Evolutionary conservation across 169 alveolate species (phyloP).

Genomic region (Plasmodium yoelii): DNA sequence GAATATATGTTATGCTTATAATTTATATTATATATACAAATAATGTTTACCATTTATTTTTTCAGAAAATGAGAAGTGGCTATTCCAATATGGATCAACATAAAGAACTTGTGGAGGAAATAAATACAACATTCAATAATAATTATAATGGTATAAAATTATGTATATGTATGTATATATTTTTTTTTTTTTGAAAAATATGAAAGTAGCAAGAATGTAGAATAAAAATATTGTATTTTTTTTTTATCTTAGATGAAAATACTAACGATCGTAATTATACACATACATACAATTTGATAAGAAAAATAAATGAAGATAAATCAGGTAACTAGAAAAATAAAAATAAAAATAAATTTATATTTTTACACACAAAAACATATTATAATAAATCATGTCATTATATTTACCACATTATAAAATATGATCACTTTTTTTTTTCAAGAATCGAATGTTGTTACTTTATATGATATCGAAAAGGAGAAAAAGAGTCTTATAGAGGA

Average conservation of each 20-base stretch:
- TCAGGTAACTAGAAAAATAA: constrained; percentile 12
- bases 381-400: background rate
- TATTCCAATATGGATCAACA: background rate
- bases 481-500: constrained; percentile 28
- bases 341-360: background rate
- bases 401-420: background rate
- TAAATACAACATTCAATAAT: constrained; percentile 22
- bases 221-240: background rate
- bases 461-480: constrained; percentile 45
- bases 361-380: background rate
- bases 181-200: background rate
- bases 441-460: constrained; percentile 12
- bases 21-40: background rate
- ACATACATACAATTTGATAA: constrained; percentile 58
- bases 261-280: constrained; percentile 5
- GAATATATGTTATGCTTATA: background rate
- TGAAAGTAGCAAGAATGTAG: background rate
- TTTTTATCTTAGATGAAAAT: background rate
- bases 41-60: background rate
- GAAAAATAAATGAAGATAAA: constrained; percentile 47
- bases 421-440: constrained; percentile 10
- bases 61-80: constrained; percentile 47
- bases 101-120: constrained; percentile 32
- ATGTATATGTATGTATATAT: background rate
- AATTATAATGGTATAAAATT: constrained; percentile 19